Base-by-base conservation (phyloP, 805 yeast genomes). In the Grigorovia yakushimaensis region DNA sequence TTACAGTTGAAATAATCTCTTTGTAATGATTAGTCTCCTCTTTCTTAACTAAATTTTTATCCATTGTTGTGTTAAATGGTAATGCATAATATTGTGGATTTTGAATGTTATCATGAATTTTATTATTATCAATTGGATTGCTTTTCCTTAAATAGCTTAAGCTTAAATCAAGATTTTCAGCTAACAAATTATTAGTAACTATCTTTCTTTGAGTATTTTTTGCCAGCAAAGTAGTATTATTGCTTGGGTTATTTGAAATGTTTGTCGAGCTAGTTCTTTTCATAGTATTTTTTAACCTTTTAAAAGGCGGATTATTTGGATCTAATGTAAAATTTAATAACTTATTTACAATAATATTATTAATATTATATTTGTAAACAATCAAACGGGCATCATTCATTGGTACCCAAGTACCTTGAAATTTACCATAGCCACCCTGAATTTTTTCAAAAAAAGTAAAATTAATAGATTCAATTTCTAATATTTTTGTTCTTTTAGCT, bases 401-500 rank as follows among this genome's bases (percentile, higher is more conserved):
- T 0, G 94, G 93, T 38, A 85, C 79, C 93, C 93, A 85, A 1
- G 94, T 84, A 4, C 94, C 94, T 66, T 85, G 93, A 59, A 83
- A 84, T 45, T 88, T 68, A 11, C 93, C 93, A 61, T 83, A 83
- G 7, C 94, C 94, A 54, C 93, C 94, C 62, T 84, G 93, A 49
- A 85, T 78, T 61, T 84, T 85, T 61, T 84, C 86, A 58, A 84
- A 89, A 70, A 72, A 71, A 42, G 82, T 80, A 15, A 21, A 30
- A 44, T 71, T 73, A 58, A 79, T 87, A 20, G 84, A 85, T 52
- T 85, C 93, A 54, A 74, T 78, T 58, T 85, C 93, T 50, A 85
- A 66, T 41, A 85, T 76, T 57, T 84, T 78, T 2, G 93, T 84
- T 63, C 95, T 68, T 58, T 81, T 83, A 1, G 89, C 84, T 64